Percentiles rank a stretch among this genome's conserved stretches.
These are phyloP conservation scores for Lepiota brunneoincarnata DNA, from an alignment of 768 basidiomycete genomes.

Conservation along the genomic window DNA sequence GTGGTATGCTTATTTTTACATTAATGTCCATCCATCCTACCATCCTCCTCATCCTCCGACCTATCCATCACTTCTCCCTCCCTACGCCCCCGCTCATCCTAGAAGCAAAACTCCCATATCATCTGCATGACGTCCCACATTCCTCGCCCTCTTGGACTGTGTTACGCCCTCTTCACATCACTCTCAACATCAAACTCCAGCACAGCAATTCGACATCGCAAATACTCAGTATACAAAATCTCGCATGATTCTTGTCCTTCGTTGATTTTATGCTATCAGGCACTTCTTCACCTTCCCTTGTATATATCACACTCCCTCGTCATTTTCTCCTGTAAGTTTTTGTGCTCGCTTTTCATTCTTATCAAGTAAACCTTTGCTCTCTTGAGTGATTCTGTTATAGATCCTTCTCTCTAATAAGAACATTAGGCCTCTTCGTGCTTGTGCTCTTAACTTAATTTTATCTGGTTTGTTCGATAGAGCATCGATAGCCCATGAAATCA, in stretches of 20 bases:
- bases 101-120: no score
- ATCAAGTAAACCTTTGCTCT: background rate
- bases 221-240: no score
- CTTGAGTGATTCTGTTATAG: background rate
- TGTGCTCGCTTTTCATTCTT: background rate
- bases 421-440: no score
- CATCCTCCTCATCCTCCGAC: background rate
- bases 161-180: no score
- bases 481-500: no score
- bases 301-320: background rate
- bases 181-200: no score
- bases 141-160: no score
- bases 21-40: background rate
- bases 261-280: background rate
- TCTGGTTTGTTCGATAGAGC: no score
- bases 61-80: background rate
- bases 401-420: background rate
- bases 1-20: slow-evolving; percentile 7
- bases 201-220: no score
- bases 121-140: no score
- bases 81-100: background rate
- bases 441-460: no score
- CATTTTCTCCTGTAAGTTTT: background rate
- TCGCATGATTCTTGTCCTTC: background rate
- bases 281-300: background rate